Base-by-base conservation (phyloP, 1,139 yeast genomes). In the Debaryomyces coudertii region DNA sequence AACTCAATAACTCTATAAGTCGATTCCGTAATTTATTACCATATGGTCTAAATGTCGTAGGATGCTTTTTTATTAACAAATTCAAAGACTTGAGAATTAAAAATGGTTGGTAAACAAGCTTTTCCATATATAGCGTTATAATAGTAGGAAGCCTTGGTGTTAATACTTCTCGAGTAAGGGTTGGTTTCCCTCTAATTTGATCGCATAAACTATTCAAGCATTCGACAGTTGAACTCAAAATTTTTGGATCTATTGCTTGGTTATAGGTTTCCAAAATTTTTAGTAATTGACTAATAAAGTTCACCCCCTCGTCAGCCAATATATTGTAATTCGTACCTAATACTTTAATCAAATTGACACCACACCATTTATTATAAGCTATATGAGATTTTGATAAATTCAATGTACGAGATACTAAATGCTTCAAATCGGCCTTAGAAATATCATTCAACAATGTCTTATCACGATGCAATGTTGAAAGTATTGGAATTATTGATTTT, bases 41-140 rank as follows among this genome's bases (percentile, higher is more conserved):
- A 66, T 76, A 84, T 7, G 96, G 96, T 62, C 93, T 79, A 60
- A 89, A 87, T 2, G 96, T 86, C 4, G 95, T 87, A 1, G 95
- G 80, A 60, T 87, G 88, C 50, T 77, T 72, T 36, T 68, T 65
- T 42, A 87, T 68, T 15, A 86, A 62, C 16, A 65, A 68, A 46
- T 70, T 70, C 51, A 88, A 66, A 1, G 86, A 74, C 2, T 73
- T 74, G 22, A 85, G 61, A 24, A 78, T 61, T 24, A 74, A 60
- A 33, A 54, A 55, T 1, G 84, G 83, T 23, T 63, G 57, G 43
- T 60, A 56, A 14, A 62, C 64, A 20, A 83, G 60, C 47, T 71
- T 64, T 15, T 71, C 79, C 46, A 88, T 60, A 52, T 85, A 73
- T 5, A 79, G 66, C 16, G 80, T 72, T 46, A 88, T 79, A 36